phyloP scores from a whole-genome alignment of 2,329 filamentous ascomycete species.

The Arthrobotrys megalospora region DNA sequence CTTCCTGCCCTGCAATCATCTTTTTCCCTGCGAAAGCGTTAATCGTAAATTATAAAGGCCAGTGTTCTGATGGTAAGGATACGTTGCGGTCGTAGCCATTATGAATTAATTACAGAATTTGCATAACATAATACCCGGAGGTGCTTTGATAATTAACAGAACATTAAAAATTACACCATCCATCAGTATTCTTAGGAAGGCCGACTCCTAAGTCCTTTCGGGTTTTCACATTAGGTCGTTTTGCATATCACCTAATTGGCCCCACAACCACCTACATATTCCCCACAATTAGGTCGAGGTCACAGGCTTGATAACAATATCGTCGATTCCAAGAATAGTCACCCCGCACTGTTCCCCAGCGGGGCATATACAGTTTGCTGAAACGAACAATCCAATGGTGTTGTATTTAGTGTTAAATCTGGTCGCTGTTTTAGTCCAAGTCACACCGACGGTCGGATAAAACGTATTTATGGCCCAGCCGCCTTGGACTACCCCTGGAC shows the following conservation, averaged over 20 bases:
- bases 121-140: too few relatives aligned
- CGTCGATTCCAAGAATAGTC: constrained; percentile 13
- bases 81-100: too few relatives aligned
- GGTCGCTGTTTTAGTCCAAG: constrained; percentile 12
- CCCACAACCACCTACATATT: background rate
- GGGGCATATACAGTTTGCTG: background rate
- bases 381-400: background rate
- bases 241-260: too few relatives aligned
- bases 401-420: constrained; percentile 5
- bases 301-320: constrained; percentile 19
- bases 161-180: background rate
- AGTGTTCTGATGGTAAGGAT: too few relatives aligned
- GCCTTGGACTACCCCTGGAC: background rate
- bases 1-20: too few relatives aligned
- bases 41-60: too few relatives aligned
- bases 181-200: background rate
- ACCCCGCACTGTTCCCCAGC: background rate
- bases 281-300: background rate
- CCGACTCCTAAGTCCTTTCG: too few relatives aligned
- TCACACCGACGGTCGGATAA: background rate
- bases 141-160: background rate
- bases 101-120: too few relatives aligned
- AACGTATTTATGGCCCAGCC: background rate
- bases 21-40: too few relatives aligned
- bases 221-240: too few relatives aligned